phyloP scores from a whole-genome alignment of 1,284 basidiomycete species.

The Laetiporus sulphureus region DNA sequence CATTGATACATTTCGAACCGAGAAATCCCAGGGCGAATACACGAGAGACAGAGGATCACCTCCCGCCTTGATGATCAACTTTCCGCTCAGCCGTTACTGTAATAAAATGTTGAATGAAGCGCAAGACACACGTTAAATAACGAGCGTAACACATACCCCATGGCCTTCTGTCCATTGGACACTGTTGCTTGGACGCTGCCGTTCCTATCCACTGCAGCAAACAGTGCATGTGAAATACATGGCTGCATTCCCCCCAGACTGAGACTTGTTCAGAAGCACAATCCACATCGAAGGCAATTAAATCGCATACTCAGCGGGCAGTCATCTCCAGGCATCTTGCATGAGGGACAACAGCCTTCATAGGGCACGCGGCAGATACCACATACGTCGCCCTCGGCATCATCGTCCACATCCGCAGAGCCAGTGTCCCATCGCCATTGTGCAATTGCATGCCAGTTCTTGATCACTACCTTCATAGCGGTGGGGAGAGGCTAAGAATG shows the following conservation, averaged over 20 bases:
- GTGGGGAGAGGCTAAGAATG: no score
- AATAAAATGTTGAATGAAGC: neutral
- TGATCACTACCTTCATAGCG: conserved; percentile 80
- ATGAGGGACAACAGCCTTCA: conserved; percentile 89
- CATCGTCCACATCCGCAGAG: conserved; percentile 27
- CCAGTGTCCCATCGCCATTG: conserved; percentile 84
- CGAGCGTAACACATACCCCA: conserved; percentile 65
- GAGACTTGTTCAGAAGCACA: neutral
- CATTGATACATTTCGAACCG: conserved; percentile 16
- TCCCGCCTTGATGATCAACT: no score
- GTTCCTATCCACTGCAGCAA: conserved; percentile 91
- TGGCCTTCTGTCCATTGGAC: conserved; percentile 87
- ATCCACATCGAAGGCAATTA: neutral
- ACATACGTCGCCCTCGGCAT: conserved; percentile 71
- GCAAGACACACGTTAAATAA: neutral
- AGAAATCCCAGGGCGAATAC: no score
- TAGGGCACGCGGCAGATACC: conserved; percentile 90
- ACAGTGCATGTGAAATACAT: conserved; percentile 95
- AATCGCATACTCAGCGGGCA: conserved; percentile 81
- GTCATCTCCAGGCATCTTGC: conserved; percentile 94
- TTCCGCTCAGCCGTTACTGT: conserved; percentile 33
- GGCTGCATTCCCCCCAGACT: conserved; percentile 96
- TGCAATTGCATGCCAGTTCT: conserved; percentile 80
- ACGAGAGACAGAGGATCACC: no score
- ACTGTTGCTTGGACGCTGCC: conserved; percentile 81